phyloP scores from a whole-genome alignment of 1,284 basidiomycete genomes.

The Cryptococcus sp. region DNA sequence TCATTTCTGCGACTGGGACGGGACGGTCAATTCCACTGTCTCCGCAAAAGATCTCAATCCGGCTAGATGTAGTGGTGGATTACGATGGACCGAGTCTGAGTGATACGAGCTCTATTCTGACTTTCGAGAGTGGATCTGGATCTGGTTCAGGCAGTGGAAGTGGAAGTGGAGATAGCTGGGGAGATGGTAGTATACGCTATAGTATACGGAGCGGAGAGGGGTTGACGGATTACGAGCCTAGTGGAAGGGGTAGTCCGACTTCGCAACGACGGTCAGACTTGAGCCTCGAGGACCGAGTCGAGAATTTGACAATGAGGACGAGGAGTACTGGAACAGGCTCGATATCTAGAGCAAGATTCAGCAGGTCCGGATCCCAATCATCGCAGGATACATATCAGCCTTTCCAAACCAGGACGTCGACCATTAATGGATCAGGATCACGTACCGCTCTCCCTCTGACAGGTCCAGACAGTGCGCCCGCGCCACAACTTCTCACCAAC shows the following conservation, averaged over 20 bases:
- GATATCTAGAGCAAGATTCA: neutral
- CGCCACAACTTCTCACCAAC: slow-evolving; percentile 33
- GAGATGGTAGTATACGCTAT: slow-evolving; percentile 1
- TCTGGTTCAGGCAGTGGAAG: neutral
- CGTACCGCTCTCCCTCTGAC: slow-evolving; percentile 8
- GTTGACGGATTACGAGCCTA: slow-evolving; percentile 1
- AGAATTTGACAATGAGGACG: neutral
- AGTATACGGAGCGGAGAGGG: slow-evolving; percentile 2
- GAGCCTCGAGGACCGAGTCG: neutral
- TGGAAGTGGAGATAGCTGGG: slow-evolving; percentile 21
- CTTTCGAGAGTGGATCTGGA: slow-evolving; percentile 48
- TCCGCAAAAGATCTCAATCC: slow-evolving; percentile 61
- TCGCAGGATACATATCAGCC: neutral
- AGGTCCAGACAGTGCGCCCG: slow-evolving; percentile 22
- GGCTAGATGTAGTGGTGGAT: slow-evolving; percentile 70
- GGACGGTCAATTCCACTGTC: slow-evolving; percentile 6
- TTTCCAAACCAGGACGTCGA: neutral
- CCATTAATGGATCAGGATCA: neutral
- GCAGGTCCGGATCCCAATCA: neutral
- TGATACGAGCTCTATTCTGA: slow-evolving; percentile 70
- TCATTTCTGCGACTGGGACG: slow-evolving; percentile 50
- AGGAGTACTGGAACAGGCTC: neutral
- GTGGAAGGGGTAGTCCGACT: slow-evolving; percentile 1
- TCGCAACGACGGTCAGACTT: slow-evolving; percentile 5
- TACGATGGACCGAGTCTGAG: slow-evolving; percentile 87